Percentiles rank a stretch among this genome's conserved stretches.
Evolutionary conservation across 2,329 filamentous ascomycete genomes (phyloP).

Genomic region (Xylariomycetidae sp.): DNA sequence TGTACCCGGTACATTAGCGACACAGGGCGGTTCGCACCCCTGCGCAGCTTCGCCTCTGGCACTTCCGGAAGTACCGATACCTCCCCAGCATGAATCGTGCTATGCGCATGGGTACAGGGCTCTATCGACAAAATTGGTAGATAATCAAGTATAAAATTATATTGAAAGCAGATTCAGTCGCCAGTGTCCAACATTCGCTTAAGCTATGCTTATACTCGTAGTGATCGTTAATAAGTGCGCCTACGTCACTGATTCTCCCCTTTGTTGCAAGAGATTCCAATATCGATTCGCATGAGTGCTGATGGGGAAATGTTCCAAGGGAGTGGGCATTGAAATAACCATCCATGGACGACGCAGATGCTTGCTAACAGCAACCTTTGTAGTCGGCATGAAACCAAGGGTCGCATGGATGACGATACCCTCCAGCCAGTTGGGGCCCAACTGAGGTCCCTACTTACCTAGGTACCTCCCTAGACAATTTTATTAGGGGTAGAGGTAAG

Average conservation of each 20-base stretch:
- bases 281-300: too few species aligned
- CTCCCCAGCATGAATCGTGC: conserved; percentile 7
- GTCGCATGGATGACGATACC: conserved; percentile 23
- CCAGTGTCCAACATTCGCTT: too few species aligned
- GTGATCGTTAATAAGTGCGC: too few species aligned
- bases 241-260: too few species aligned
- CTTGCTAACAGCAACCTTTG: conserved; percentile 12
- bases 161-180: too few species aligned
- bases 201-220: too few species aligned
- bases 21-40: conserved; percentile 13
- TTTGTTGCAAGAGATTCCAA: too few species aligned
- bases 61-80: conserved; percentile 15
- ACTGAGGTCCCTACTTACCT: too few species aligned
- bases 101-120: conserved; percentile 2
- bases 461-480: conserved; percentile 11
- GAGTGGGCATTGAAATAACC: conserved; percentile 11
- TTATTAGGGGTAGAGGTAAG: conserved; percentile 8
- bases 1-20: conserved; percentile 19
- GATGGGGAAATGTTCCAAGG: too few species aligned
- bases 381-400: conserved; percentile 19
- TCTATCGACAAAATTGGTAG: conserved; percentile 1
- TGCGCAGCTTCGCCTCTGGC: conserved; percentile 10
- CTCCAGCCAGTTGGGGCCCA: conserved; percentile 19
- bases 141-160: not conserved
- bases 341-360: conserved; percentile 11